phyloP scores from a whole-genome alignment of 495 filamentous ascomycete genomes.

The Trichoderma virens region DNA sequence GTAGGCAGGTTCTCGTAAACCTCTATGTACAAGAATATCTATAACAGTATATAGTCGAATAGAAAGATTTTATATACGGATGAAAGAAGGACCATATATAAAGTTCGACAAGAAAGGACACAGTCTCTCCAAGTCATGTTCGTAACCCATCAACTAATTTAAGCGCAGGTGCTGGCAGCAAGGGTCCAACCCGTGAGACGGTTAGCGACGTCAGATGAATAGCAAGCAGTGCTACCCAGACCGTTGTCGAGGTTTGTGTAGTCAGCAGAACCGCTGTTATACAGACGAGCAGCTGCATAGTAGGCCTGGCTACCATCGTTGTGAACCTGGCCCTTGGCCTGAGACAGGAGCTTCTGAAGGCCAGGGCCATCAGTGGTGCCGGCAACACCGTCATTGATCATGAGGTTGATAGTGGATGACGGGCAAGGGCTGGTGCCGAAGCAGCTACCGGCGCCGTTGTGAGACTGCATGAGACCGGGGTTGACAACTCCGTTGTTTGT shows the following conservation, averaged over 20 bases:
- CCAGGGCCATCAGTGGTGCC: conserved; percentile 31
- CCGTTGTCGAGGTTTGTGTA: conserved; percentile 43
- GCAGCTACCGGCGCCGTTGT: conserved; percentile 21
- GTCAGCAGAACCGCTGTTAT: conserved; percentile 46
- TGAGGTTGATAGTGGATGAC: conserved; percentile 20
- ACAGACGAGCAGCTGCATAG: conserved; percentile 36
- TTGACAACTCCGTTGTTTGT: conserved; percentile 32
- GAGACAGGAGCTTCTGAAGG: conserved; percentile 23
- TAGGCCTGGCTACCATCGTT: conserved; percentile 19
- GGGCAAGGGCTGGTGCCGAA: conserved; percentile 20
- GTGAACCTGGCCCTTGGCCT: conserved; percentile 14
- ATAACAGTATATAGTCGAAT: background rate
- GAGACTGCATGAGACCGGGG: conserved; percentile 36
- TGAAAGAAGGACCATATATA: background rate
- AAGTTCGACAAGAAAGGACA: background rate
- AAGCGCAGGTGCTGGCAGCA: background rate
- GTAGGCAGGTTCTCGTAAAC: background rate
- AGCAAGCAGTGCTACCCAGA: conserved; percentile 44
- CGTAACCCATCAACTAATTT: no score
- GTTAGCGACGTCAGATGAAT: conserved; percentile 51
- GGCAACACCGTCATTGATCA: conserved; percentile 31
- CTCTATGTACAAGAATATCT: background rate
- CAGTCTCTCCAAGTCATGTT: background rate
- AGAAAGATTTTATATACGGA: background rate
- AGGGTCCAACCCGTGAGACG: conserved; percentile 35